Percentiles rank a stretch among this genome's conserved stretches.
Conservation (phyloP, 805 yeast genomes). For the Suhomyces xylopsoci region DNA sequence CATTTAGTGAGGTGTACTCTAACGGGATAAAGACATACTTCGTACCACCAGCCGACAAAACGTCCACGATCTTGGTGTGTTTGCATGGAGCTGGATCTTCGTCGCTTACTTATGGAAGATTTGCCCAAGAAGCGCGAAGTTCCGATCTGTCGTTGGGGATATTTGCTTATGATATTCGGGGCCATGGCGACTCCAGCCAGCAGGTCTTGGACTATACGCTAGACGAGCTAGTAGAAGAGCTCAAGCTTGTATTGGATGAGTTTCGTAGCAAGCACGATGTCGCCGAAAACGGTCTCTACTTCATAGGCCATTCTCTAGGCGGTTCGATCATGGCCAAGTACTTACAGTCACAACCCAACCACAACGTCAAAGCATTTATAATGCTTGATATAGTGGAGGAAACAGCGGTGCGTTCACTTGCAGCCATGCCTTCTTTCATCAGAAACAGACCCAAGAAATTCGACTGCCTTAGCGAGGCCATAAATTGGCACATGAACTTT, state of each 20-base stretch:
- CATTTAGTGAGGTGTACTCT: conserved; percentile 15
- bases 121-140: conserved; percentile 35
- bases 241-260: conserved; percentile 42
- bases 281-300: conserved; percentile 38
- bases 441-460: conserved; percentile 63
- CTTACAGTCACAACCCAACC: conserved; percentile 23
- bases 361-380: conserved; percentile 58
- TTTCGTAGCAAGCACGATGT: conserved; percentile 24
- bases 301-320: conserved; percentile 91
- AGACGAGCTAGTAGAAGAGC: conserved; percentile 56
- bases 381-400: conserved; percentile 94
- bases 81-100: conserved; percentile 97
- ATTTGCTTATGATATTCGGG: conserved; percentile 75
- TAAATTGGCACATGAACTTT: conserved; percentile 74
- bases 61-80: conserved; percentile 61
- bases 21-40: conserved; percentile 49
- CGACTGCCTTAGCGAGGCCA: conserved; percentile 50
- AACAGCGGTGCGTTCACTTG: conserved; percentile 71
- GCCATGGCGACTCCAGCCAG: conserved; percentile 59
- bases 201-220: conserved; percentile 37
- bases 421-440: conserved; percentile 65
- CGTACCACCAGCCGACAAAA: conserved; percentile 42
- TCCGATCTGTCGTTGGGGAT: conserved; percentile 46
- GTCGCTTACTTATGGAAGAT: conserved; percentile 67
- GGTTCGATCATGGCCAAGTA: conserved; percentile 75